Conservation (phyloP, 306 rosid genomes). For the Dalbergia cultrata region DNA sequence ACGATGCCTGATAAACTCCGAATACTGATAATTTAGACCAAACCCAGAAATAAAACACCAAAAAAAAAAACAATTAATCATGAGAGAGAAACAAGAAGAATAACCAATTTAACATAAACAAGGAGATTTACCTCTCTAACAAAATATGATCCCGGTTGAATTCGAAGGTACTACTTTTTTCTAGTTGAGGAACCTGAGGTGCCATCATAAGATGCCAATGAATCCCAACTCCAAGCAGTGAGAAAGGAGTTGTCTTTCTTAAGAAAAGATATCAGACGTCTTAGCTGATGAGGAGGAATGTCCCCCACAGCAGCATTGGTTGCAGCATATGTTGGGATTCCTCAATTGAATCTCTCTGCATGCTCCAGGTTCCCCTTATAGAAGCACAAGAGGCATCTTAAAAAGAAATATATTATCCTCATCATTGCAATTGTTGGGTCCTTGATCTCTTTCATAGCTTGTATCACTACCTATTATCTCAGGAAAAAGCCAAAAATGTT, state of each 20-base stretch:
- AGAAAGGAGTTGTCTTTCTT: conserved; percentile 45
- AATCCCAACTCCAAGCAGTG: conserved; percentile 43
- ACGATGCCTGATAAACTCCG: neutral
- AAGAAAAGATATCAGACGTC: conserved; percentile 31
- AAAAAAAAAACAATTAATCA: neutral
- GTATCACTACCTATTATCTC: too few relatives aligned
- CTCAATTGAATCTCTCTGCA: too few relatives aligned
- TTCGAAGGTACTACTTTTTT: neutral
- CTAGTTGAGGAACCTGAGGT: neutral
- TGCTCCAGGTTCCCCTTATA: too few relatives aligned
- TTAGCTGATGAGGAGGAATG: neutral
- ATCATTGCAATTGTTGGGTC: too few relatives aligned
- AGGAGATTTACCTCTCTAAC: neutral
- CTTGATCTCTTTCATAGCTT: too few relatives aligned
- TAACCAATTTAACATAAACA: neutral
- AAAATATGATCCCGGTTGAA: conserved; percentile 42
- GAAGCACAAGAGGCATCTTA: too few relatives aligned
- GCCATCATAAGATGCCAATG: neutral
- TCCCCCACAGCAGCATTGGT: neutral
- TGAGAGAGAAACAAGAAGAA: neutral
- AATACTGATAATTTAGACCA: neutral
- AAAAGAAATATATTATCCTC: too few relatives aligned
- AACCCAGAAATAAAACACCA: neutral
- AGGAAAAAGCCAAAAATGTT: too few relatives aligned
- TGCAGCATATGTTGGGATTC: neutral